These are phyloP conservation scores for Pneumocystis jirovecii DNA, from an alignment of 1,139 yeast species.

Conservation along the genomic window DNA sequence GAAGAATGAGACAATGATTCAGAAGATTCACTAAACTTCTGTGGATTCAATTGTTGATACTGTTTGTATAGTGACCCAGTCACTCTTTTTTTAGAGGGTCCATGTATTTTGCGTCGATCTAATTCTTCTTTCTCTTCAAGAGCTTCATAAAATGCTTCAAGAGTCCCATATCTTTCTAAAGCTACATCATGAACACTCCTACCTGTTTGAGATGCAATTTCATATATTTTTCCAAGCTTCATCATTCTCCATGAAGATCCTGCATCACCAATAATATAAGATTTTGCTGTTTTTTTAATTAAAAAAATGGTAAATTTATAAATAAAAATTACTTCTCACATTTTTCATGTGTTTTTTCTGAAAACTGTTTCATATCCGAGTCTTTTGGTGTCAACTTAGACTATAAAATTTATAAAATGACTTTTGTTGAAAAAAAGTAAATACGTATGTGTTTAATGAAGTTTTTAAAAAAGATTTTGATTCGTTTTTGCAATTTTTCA, in stretches of 20 bases:
- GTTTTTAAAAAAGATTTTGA: not conserved
- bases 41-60: not conserved
- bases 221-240: slow-evolving; percentile 18
- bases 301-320: not conserved
- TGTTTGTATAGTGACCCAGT: slow-evolving; percentile 13
- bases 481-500: not conserved
- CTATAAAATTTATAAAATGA: not conserved
- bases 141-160: slow-evolving; percentile 20
- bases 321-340: not conserved
- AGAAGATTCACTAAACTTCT: slow-evolving; percentile 4
- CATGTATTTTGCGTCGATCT: slow-evolving; percentile 16
- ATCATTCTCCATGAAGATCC: slow-evolving; percentile 28
- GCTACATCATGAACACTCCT: slow-evolving; percentile 19
- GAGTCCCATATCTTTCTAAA: slow-evolving; percentile 19
- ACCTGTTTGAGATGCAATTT: slow-evolving; percentile 14
- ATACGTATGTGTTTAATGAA: not conserved
- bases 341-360: not conserved
- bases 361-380: not conserved
- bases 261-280: slow-evolving; percentile 24
- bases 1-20: slow-evolving; percentile 3
- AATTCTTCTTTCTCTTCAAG: slow-evolving; percentile 24
- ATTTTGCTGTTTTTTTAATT: not conserved
- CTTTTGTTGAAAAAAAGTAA: not conserved
- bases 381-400: not conserved
- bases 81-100: slow-evolving; percentile 6